phyloP scores from a whole-genome alignment of 352 stramenopile species.

The Globisporangium viniferum region DNA sequence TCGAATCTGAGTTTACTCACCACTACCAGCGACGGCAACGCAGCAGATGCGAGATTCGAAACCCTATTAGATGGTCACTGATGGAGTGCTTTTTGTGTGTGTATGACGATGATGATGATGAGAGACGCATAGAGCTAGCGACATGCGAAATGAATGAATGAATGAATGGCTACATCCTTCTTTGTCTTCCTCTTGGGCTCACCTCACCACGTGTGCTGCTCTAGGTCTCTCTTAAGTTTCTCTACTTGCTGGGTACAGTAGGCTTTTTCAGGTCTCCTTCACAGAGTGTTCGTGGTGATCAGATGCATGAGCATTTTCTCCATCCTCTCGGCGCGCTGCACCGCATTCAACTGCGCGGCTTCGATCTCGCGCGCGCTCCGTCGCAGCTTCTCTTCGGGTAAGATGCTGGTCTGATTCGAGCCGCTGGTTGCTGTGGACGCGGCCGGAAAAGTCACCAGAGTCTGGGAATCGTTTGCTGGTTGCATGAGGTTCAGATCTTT shows the following conservation, averaged over 20 bases:
- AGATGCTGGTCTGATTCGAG: constrained; percentile 31
- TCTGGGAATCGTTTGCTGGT: constrained; percentile 10
- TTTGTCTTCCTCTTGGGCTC: background rate
- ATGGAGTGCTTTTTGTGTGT: background rate
- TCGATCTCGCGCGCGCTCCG: constrained; percentile 55
- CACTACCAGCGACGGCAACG: background rate
- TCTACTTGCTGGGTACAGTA: background rate
- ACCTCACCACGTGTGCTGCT: background rate
- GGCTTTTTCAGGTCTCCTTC: background rate
- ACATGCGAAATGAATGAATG: constrained; percentile 1
- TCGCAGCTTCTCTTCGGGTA: constrained; percentile 60
- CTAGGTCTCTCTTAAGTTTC: constrained; percentile 1
- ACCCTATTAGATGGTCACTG: background rate
- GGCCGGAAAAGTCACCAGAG: constrained; percentile 31
- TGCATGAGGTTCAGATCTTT: constrained; percentile 3
- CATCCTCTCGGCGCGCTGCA: constrained; percentile 65
- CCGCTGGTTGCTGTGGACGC: constrained; percentile 33
- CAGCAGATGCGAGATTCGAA: background rate
- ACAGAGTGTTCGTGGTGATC: constrained; percentile 50
- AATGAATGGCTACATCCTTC: constrained; percentile 10
- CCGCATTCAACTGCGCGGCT: constrained; percentile 45
- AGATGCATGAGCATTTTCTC: constrained; percentile 68
- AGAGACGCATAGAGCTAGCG: constrained; percentile 8
- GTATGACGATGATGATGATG: constrained; percentile 1
- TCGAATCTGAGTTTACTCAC: background rate